Base-by-base conservation (phyloP, 2,329 filamentous ascomycete genomes). In the Delphinella strobiligena region DNA sequence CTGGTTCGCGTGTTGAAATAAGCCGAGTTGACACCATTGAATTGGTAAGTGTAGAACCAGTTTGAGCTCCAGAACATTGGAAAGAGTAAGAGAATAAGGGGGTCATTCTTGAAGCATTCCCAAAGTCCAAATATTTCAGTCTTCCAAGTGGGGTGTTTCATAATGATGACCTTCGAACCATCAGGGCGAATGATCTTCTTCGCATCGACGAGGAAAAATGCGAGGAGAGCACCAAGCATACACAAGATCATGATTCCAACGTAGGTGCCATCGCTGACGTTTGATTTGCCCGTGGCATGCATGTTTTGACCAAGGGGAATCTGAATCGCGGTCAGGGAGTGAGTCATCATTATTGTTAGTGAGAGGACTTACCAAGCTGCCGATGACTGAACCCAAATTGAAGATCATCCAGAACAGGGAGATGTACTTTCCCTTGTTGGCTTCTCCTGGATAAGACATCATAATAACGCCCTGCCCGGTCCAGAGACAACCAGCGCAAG, bases 391-490 rank as follows among this genome's bases (percentile, higher is more conserved):
- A 51, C 88, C 88, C 43, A 88, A 61, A 62, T 94, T 94, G 71
- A 94, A 95, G 54, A 95, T 93, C 59, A 87, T 78, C 88, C 88
- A 94, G 64, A 94, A 94, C 66, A 78, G 79, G 45, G 82, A 82
- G 58, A 94, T 93, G 60, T 87, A 94, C 44, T 80, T 78, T 33
- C 88, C 88, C 69, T 94, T 94, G 47, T 76, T 74, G 24, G 75
- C 61, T 62, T 94, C 88, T 15, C 74, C 68, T 2, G 87, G 87
- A 59, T 94, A 94, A 31, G 82, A 78, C 76, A 93, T 89, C 80
- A 89, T 88, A 54, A 89, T 84, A 43, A 82, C 78, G 44, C 84
- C 83, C 62, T 89, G 83, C 1, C 81, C 84, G 24, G 80, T 80
- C 84, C 84, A 91, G 29, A 91, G 68, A 30, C 89, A 68, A 54